Percentiles rank a stretch among this genome's conserved stretches.
These are phyloP conservation scores for Talaromyces sp. DNA, from an alignment of 2,329 filamentous ascomycete species.

Conservation along the genomic window DNA sequence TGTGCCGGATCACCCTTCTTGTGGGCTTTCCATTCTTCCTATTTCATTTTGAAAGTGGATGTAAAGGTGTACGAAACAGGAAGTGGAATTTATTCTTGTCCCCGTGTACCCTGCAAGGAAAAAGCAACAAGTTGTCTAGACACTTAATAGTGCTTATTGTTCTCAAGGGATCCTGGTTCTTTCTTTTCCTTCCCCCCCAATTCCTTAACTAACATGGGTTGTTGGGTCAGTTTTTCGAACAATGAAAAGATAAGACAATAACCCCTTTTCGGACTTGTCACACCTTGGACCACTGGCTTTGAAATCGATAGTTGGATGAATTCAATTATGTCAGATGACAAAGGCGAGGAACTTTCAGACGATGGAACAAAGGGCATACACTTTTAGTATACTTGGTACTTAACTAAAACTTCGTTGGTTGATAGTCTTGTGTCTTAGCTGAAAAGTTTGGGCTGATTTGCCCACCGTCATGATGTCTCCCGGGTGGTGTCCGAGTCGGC, in stretches of 20 bases:
- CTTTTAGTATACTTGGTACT: not conserved
- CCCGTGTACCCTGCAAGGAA: not conserved
- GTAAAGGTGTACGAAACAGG: not conserved
- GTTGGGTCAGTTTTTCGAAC: not conserved
- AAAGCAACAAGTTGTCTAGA: not conserved
- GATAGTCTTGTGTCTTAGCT: not conserved
- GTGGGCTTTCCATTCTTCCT: not conserved
- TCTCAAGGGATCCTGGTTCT: not conserved
- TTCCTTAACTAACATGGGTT: not conserved
- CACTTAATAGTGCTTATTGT: not conserved
- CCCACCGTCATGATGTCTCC: not conserved
- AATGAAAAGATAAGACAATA: not conserved
- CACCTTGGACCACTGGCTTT: not conserved
- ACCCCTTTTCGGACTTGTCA: slow-evolving; percentile 2
- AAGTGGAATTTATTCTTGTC: not conserved
- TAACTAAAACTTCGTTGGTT: no score
- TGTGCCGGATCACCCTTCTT: not conserved
- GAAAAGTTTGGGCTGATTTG: not conserved
- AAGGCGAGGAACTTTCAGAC: not conserved
- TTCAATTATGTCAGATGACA: not conserved
- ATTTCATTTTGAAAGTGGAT: not conserved
- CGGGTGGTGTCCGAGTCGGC: not conserved
- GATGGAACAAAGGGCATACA: not conserved
- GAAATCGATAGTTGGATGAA: not conserved
- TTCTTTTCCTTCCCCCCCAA: not conserved